These are phyloP conservation scores for Nakazawaea anatomiae DNA, from an alignment of 805 yeast species.

Conservation along the genomic window DNA sequence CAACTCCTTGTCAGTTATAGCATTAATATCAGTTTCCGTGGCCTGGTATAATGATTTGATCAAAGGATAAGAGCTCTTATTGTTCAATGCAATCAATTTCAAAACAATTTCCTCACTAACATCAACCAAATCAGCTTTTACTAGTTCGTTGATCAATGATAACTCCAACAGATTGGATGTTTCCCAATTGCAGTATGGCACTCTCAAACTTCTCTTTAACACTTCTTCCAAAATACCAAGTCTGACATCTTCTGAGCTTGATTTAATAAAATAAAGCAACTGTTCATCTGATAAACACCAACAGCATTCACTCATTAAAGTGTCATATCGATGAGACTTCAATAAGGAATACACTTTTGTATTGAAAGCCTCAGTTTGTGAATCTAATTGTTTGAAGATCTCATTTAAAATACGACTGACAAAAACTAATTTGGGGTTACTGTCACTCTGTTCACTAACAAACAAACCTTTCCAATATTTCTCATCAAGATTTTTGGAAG, in stretches of 20 bases:
- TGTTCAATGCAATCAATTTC: neutral
- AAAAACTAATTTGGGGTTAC: conserved; percentile 15
- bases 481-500: neutral
- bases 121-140: neutral
- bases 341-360: conserved; percentile 7
- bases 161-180: neutral
- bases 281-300: conserved; percentile 22
- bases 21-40: neutral
- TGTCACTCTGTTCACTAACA: conserved; percentile 15
- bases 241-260: neutral
- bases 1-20: neutral
- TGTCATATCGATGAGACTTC: conserved; percentile 2
- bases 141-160: neutral
- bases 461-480: conserved; percentile 26
- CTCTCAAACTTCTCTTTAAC: neutral
- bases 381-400: conserved; percentile 26
- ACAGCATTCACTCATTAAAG: conserved; percentile 13
- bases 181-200: neutral
- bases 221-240: neutral
- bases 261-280: conserved; percentile 1
- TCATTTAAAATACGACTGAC: conserved; percentile 29
- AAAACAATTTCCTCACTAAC: neutral
- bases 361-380: conserved; percentile 2
- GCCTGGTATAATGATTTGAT: neutral
- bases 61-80: neutral